These are phyloP conservation scores for Neobulgaria alba DNA, from an alignment of 2,329 filamentous ascomycete species.

Conservation along the genomic window DNA sequence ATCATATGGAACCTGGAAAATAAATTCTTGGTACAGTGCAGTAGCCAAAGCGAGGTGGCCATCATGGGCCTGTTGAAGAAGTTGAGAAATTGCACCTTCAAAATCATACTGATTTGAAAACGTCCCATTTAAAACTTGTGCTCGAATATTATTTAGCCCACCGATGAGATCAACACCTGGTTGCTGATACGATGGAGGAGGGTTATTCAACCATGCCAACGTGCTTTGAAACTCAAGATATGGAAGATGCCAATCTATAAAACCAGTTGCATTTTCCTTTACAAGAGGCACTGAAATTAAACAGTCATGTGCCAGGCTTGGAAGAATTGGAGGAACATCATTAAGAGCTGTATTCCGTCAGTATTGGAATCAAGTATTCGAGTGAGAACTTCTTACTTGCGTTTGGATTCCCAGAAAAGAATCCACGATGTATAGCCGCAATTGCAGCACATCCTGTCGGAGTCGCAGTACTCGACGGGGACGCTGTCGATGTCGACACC, in stretches of 20 bases:
- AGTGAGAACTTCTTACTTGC: not conserved
- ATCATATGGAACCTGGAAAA: slow-evolving; percentile 37
- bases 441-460: not conserved
- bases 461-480: not conserved
- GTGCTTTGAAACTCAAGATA: slow-evolving; percentile 30
- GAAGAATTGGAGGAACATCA: not conserved
- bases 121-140: slow-evolving; percentile 31
- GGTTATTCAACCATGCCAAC: slow-evolving; percentile 35
- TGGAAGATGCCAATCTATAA: slow-evolving; percentile 37
- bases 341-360: not conserved
- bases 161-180: slow-evolving; percentile 39
- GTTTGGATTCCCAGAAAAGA: not conserved
- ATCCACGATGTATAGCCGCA: not conserved
- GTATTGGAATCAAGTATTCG: not conserved
- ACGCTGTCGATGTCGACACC: not conserved
- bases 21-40: slow-evolving; percentile 42
- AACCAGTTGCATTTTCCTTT: slow-evolving; percentile 33
- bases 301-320: slow-evolving; percentile 32
- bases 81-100: slow-evolving; percentile 45
- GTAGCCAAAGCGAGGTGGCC: slow-evolving; percentile 50
- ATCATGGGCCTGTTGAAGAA: slow-evolving; percentile 44
- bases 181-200: slow-evolving; percentile 41
- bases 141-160: slow-evolving; percentile 35
- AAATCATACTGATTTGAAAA: slow-evolving; percentile 48
- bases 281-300: slow-evolving; percentile 38